These are phyloP conservation scores for Silene uniflora DNA, from an alignment of 148 eudicot species.

Conservation along the genomic window DNA sequence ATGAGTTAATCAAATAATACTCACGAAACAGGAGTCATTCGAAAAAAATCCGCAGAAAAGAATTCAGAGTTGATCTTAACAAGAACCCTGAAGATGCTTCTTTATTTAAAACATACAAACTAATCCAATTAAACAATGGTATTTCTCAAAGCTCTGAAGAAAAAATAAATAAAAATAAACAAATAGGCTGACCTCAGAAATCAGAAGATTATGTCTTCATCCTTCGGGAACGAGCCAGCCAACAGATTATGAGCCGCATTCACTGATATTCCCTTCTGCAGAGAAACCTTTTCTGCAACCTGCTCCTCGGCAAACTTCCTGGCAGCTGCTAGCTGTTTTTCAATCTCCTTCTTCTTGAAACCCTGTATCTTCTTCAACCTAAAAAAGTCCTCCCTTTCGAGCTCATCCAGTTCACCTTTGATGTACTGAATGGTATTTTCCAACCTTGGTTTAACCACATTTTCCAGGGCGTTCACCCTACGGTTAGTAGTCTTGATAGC, in stretches of 20 bases:
- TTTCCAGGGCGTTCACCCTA: conserved; percentile 83
- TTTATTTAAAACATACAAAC: conserved; percentile 25
- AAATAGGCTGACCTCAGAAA: conserved; percentile 15
- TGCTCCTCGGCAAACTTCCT: conserved; percentile 57
- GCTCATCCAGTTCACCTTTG: conserved; percentile 86
- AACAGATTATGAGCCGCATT: conserved; percentile 52
- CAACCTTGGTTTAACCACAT: conserved; percentile 73
- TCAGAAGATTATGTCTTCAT: conserved; percentile 64
- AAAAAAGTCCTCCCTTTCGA: conserved; percentile 87
- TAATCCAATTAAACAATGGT: conserved; percentile 10
- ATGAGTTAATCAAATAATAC: conserved; percentile 17
- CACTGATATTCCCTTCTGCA: conserved; percentile 48
- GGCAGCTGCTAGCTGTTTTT: conserved; percentile 51
- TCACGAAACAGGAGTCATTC: conserved; percentile 17
- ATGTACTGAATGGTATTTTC: conserved; percentile 80
- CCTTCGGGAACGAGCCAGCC: conserved; percentile 33
- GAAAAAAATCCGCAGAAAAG: neutral
- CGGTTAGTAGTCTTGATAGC: conserved; percentile 90
- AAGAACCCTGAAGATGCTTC: conserved; percentile 21
- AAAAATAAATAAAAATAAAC: neutral
- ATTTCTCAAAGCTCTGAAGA: neutral
- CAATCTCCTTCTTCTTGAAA: conserved; percentile 72
- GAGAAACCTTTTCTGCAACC: conserved; percentile 46
- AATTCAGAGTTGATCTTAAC: conserved; percentile 21
- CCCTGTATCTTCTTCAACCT: conserved; percentile 91